These are phyloP conservation scores for Moesziomyces antarcticus DNA, from an alignment of 1,284 basidiomycete genomes.

Conservation along the genomic window DNA sequence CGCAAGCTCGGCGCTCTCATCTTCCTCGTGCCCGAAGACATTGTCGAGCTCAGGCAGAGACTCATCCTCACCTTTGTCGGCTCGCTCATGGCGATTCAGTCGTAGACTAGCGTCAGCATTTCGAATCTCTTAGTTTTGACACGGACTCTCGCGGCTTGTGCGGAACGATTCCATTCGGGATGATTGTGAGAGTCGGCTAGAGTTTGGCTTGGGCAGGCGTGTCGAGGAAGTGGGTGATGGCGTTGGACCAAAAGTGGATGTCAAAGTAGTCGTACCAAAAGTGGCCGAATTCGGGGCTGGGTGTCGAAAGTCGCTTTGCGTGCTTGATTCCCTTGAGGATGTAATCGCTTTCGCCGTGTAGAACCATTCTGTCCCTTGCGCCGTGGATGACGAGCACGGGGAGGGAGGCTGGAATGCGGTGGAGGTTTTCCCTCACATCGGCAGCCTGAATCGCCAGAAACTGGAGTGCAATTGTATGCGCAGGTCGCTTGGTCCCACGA, in stretches of 20 bases:
- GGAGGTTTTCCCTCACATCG: slow-evolving; percentile 37
- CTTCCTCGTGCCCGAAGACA: slow-evolving; percentile 92
- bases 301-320: slow-evolving; percentile 32
- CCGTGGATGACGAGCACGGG: slow-evolving; percentile 60
- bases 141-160: not conserved
- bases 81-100: slow-evolving; percentile 68
- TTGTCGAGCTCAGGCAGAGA: slow-evolving; percentile 67
- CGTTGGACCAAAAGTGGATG: slow-evolving; percentile 29
- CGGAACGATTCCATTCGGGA: too few relatives aligned
- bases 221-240: slow-evolving; percentile 47
- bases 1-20: slow-evolving; percentile 96
- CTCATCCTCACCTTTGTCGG: slow-evolving; percentile 74
- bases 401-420: slow-evolving; percentile 26
- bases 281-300: slow-evolving; percentile 43
- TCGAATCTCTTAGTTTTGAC: not conserved
- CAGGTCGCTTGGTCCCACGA: slow-evolving; percentile 30
- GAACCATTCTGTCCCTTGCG: slow-evolving; percentile 58
- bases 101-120: too few relatives aligned
- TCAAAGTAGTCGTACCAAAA: slow-evolving; percentile 62
- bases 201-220: slow-evolving; percentile 4
- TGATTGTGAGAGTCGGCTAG: not conserved
- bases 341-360: slow-evolving; percentile 49
- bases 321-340: slow-evolving; percentile 44
- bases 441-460: slow-evolving; percentile 50
- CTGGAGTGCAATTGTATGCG: slow-evolving; percentile 46